Evolutionary conservation across 2,329 filamentous ascomycete species (phyloP).

Genomic region (Neocucurbitaria cava): DNA sequence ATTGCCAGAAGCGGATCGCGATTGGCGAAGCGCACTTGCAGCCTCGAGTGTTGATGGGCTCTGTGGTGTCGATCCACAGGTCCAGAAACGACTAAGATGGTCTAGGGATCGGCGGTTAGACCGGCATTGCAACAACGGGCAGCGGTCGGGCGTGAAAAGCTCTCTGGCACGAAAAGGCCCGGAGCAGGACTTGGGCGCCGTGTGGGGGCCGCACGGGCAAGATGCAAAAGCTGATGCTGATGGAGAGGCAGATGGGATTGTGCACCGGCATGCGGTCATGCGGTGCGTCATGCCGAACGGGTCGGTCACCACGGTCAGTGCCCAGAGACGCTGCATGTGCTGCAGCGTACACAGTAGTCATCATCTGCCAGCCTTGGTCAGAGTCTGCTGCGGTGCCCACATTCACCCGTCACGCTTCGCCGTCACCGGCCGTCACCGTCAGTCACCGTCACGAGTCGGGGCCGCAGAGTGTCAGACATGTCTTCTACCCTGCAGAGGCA

Average conservation of each 20-base stretch:
- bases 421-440: too few species aligned
- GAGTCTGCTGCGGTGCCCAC: too few species aligned
- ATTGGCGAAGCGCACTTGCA: constrained; percentile 1
- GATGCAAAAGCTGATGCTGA: not conserved
- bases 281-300: constrained; percentile 8
- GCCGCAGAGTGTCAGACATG: too few species aligned
- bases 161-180: constrained; percentile 7
- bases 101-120: constrained; percentile 22
- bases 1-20: constrained; percentile 1
- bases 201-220: not conserved
- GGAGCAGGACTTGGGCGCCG: not conserved
- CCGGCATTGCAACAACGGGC: constrained; percentile 8
- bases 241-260: constrained; percentile 6
- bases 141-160: constrained; percentile 12
- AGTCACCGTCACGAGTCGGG: too few species aligned
- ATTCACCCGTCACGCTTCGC: too few species aligned
- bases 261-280: not conserved
- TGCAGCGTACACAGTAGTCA: too few species aligned
- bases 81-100: constrained; percentile 1
- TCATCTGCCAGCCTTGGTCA: too few species aligned
- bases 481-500: not conserved
- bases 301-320: too few species aligned
- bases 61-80: constrained; percentile 24
- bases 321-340: too few species aligned
- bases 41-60: constrained; percentile 20